Conservation (phyloP, 129 eudicot species). For the Cynara cardunculus region DNA sequence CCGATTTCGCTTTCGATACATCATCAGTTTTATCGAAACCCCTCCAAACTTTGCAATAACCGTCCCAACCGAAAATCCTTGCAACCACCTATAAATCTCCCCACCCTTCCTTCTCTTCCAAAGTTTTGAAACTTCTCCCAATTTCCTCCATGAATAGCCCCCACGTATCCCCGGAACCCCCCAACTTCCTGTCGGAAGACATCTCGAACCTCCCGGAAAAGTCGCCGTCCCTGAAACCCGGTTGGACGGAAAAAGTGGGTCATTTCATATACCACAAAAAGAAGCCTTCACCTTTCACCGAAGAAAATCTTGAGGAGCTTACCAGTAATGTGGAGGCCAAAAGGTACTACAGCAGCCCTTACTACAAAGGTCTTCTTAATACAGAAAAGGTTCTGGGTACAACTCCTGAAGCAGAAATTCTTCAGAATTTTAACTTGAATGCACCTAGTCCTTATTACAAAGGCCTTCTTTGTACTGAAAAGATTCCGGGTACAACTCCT, state of each 20-base stretch:
- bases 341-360: conserved; percentile 30
- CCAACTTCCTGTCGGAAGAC: neutral
- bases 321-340: conserved; percentile 13
- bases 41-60: neutral
- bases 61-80: neutral
- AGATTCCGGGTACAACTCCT: conserved; percentile 6
- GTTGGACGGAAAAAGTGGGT: conserved; percentile 10
- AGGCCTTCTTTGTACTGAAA: conserved; percentile 33
- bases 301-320: conserved; percentile 28
- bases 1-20: neutral
- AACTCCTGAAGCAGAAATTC: conserved; percentile 23
- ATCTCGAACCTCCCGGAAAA: neutral
- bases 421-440: neutral
- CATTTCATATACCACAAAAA: conserved; percentile 6
- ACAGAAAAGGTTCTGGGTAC: conserved; percentile 12
- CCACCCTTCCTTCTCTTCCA: conserved; percentile 25
- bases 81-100: conserved; percentile 15
- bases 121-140: conserved; percentile 29
- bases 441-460: conserved; percentile 23
- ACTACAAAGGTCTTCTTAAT: conserved; percentile 36
- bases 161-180: conserved; percentile 34
- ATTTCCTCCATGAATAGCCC: conserved; percentile 30
- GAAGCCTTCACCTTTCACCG: conserved; percentile 24
- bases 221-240: conserved; percentile 5
- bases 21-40: neutral